Conservation (phyloP, 768 basidiomycete genomes). For the Crassisporium funariophilum region DNA sequence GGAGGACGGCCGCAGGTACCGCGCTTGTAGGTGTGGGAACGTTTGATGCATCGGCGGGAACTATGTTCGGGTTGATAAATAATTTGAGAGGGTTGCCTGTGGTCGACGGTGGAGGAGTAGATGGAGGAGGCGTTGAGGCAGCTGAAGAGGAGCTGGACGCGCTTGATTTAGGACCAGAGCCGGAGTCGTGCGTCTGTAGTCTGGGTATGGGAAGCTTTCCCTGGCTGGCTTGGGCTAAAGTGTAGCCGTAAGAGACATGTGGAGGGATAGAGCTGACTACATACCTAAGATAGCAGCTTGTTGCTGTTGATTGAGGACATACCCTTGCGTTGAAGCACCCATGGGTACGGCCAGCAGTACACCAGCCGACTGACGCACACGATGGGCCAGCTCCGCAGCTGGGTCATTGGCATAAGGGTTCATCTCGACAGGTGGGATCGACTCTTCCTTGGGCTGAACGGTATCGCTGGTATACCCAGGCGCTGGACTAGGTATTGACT, state of each 20-base stretch:
- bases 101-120: constrained; percentile 37
- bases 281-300: constrained; percentile 20
- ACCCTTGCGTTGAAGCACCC: constrained; percentile 35
- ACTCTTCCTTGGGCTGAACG: constrained; percentile 22
- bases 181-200: constrained; percentile 29
- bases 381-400: constrained; percentile 46
- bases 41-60: constrained; percentile 14
- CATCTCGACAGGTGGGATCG: constrained; percentile 13
- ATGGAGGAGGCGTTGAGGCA: constrained; percentile 45
- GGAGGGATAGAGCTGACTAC: constrained; percentile 5
- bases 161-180: constrained; percentile 23
- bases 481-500: constrained; percentile 34
- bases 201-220: constrained; percentile 43
- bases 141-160: constrained; percentile 44
- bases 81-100: constrained; percentile 17
- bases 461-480: constrained; percentile 26
- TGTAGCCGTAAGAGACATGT: constrained; percentile 5
- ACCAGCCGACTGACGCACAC: constrained; percentile 56
- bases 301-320: constrained; percentile 17
- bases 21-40: constrained; percentile 8
- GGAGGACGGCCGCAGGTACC: constrained; percentile 13
- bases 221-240: constrained; percentile 21
- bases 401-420: constrained; percentile 24
- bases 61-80: constrained; percentile 17
- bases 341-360: constrained; percentile 55